Conservation (phyloP, 306 rosid species). For the cucumber (Cucumis sativus) region Cucumber_9930_V3 NC_026655.2:6678501-6679000, state of each 20-base stretch:
- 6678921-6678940: constrained; percentile 67
- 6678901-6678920: constrained; percentile 58
- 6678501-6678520: neutral
- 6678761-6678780: constrained; percentile 80
- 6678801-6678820: constrained; percentile 80
- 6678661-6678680: constrained; percentile 90
- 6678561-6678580: neutral
- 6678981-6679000: constrained; percentile 66
- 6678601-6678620: neutral
- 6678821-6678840: constrained; percentile 63
- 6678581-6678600: neutral
- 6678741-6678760: constrained; percentile 87
- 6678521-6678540: neutral
- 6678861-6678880: constrained; percentile 74
- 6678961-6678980: constrained; percentile 90
- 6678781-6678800: constrained; percentile 86
- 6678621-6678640: constrained; percentile 30
- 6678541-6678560: neutral
- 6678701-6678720: constrained; percentile 44
- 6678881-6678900: constrained; percentile 40
- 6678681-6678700: constrained; percentile 68
- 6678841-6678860: constrained; percentile 91
- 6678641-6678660: constrained; percentile 84
- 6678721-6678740: constrained; percentile 56
- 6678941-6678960: constrained; percentile 71